Evolutionary conservation across 306 rosid species (phyloP), one percentile per base, ranked within the genome.

Genomic region (Notholithocarpus densiflorus): DNA sequence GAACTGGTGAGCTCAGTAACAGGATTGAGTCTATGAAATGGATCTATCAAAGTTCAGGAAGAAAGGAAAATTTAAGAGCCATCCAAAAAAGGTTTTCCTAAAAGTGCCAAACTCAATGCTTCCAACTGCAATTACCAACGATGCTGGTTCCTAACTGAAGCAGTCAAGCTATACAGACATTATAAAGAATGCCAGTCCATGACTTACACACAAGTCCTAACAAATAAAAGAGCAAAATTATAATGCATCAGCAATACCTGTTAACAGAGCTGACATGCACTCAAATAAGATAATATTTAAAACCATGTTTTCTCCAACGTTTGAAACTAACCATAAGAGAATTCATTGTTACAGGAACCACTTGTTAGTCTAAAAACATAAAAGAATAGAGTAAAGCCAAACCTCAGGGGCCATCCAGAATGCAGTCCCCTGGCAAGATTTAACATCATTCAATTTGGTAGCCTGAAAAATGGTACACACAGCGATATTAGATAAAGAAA

Each of bases 321-420:
- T 9, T 32, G 72, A 32, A 68, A 14, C 18, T 68, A 27, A 48
- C 15, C 4, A n/a, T 21, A 80, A 40, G 71, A 75, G 4, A 14
- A 66, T 71, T 71, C 57, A 74, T 51, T 73, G 40, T 66, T 15
- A 78, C 62, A 78, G 54, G 56, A 71, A 51, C 64, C 20, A 75
- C 14, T 51, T 29, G 43, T 40, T 56, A 56, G 61, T 55, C 68
- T 79, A 82, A 61, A 3, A 18, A 0, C 68, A 75, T 62, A 45
- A 34, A 79, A 80, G 34, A 56, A 31, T 77, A 82, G 82, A 45
- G 73, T 57, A 80, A 80, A 79, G 79, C 73, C 91, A 89, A 83
- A 95, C 98, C 98, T 95, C 98, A 64, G 98, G 98, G 21, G 98
- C 98, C 98, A 95, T 95, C 98, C 98, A 95, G 82, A 79, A 90